A percentile compares a stretch with the other conserved stretches of the same genome.
These are phyloP conservation scores for Ormosia semicastrata DNA, from an alignment of 306 rosid genomes.

Conservation along the genomic window DNA sequence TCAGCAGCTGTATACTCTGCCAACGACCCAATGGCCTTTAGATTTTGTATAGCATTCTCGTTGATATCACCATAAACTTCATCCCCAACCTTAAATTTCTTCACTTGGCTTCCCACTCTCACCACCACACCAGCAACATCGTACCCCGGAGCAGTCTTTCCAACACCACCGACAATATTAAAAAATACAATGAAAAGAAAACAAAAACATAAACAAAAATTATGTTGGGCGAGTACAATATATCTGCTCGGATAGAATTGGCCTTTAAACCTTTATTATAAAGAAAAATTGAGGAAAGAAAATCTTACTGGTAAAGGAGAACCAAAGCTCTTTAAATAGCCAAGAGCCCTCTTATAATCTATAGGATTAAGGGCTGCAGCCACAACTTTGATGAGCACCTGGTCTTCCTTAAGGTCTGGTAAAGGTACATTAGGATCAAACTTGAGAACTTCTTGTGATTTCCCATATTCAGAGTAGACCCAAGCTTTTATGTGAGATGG, in stretches of 20 bases:
- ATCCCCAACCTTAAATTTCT: conserved; percentile 26
- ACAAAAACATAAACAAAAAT: neutral
- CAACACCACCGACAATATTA: neutral
- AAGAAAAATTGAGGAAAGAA: neutral
- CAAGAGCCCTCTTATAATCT: conserved; percentile 50
- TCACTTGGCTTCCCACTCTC: conserved; percentile 12
- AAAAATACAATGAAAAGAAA: neutral
- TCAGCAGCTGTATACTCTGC: conserved; percentile 40
- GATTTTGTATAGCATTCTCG: neutral
- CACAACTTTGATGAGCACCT: conserved; percentile 54
- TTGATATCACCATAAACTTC: conserved; percentile 24
- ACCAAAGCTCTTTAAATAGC: conserved; percentile 24
- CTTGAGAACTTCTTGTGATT: conserved; percentile 45
- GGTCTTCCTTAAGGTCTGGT: conserved; percentile 44
- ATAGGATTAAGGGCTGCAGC: conserved; percentile 63
- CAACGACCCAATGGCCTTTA: neutral
- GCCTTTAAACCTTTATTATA: too few species aligned
- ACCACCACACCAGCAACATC: conserved; percentile 30
- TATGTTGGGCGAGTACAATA: neutral
- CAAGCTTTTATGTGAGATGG: conserved; percentile 47
- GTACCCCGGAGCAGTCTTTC: conserved; percentile 18
- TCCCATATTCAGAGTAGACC: conserved; percentile 52
- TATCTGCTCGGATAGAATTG: too few species aligned
- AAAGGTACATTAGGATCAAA: conserved; percentile 39
- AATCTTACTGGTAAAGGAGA: conserved; percentile 37